phyloP scores from a whole-genome alignment of 306 rosid genomes.

The Lathyrus aphaca region DNA sequence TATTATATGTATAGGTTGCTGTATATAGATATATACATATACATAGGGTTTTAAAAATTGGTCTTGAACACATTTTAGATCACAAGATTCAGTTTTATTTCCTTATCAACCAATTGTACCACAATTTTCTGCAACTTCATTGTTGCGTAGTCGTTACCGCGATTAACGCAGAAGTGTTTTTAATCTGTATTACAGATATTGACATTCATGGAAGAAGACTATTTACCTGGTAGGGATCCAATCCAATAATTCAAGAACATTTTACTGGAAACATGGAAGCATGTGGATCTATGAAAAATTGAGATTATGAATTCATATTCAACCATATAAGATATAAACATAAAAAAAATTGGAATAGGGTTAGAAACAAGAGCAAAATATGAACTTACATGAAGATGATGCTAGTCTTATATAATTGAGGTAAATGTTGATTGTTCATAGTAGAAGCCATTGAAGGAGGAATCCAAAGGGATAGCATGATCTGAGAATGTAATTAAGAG shows the following conservation, averaged over 20 bases:
- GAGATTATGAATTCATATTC: constrained; percentile 28
- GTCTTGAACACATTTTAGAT: neutral
- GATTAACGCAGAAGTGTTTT: neutral
- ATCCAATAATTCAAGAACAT: too few relatives aligned
- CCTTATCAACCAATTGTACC: neutral
- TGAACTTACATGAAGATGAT: constrained; percentile 43
- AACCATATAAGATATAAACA: constrained; percentile 20
- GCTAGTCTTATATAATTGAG: neutral
- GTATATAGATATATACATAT: neutral
- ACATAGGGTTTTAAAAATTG: neutral
- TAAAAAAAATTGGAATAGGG: neutral
- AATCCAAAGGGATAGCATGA: constrained; percentile 67
- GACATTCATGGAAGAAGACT: constrained; percentile 32
- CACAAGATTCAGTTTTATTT: neutral
- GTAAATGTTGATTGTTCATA: constrained; percentile 8
- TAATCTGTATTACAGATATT: neutral
- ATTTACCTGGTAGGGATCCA: neutral
- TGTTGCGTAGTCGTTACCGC: neutral
- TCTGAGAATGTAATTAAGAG: constrained; percentile 21
- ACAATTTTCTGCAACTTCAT: neutral
- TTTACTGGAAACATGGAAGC: constrained; percentile 18
- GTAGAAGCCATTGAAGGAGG: constrained; percentile 56
- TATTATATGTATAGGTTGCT: neutral
- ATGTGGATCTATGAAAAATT: constrained; percentile 32
- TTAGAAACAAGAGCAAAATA: neutral